Conservation (phyloP, 2,329 filamentous ascomycete species). For the Phaeomoniella chlamydospora region DNA sequence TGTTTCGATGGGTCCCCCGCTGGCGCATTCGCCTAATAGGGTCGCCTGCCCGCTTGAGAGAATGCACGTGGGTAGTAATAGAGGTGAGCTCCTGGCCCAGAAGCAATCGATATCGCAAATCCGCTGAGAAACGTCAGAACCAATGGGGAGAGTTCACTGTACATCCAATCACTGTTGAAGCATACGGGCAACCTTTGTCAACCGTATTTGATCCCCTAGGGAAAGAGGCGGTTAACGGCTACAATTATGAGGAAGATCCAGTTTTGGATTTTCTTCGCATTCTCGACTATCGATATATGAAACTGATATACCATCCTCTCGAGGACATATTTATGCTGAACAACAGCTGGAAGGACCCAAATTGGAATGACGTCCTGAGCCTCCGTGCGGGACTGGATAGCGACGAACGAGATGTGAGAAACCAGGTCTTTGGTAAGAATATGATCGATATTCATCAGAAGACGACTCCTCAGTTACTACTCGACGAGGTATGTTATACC, state of each 20-base stretch:
- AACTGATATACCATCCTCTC: slow-evolving; percentile 78
- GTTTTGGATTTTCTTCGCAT: slow-evolving; percentile 60
- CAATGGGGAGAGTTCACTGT: slow-evolving; percentile 88
- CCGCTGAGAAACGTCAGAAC: slow-evolving; percentile 41
- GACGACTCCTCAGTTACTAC: slow-evolving; percentile 61
- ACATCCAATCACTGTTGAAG: slow-evolving; percentile 48
- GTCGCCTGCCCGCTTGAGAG: slow-evolving; percentile 48
- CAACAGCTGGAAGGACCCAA: slow-evolving; percentile 86
- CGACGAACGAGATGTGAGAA: slow-evolving; percentile 72
- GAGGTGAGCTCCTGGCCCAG: slow-evolving; percentile 41
- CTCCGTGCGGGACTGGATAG: slow-evolving; percentile 71
- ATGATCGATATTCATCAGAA: slow-evolving; percentile 90
- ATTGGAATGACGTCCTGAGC: slow-evolving; percentile 64
- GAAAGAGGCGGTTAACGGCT: slow-evolving; percentile 46
- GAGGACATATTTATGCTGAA: slow-evolving; percentile 79
- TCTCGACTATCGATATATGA: slow-evolving; percentile 86
- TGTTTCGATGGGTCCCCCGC: slow-evolving; percentile 79
- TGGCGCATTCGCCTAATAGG: slow-evolving; percentile 73
- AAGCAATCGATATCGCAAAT: slow-evolving; percentile 7
- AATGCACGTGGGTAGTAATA: slow-evolving; percentile 82
- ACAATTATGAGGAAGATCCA: slow-evolving; percentile 59
- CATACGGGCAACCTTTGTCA: slow-evolving; percentile 48
- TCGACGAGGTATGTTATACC: slow-evolving; percentile 57
- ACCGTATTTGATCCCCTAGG: slow-evolving; percentile 38
- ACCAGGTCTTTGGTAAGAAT: slow-evolving; percentile 79